These are phyloP conservation scores for Apiospora kogelbergensis DNA, from an alignment of 2,329 filamentous ascomycete species.

Conservation along the genomic window DNA sequence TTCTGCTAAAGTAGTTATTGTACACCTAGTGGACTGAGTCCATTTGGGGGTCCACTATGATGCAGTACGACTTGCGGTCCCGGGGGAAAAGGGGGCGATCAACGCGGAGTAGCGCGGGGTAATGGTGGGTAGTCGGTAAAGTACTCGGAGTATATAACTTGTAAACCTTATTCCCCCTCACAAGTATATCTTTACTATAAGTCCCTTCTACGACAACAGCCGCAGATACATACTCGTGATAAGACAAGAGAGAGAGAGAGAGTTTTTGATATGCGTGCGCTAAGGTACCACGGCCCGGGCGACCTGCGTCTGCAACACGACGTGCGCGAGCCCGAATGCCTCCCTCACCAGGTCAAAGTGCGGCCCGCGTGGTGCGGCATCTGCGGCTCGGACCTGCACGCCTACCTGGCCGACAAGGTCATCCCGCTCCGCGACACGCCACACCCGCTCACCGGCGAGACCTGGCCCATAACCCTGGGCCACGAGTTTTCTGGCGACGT, in stretches of 20 bases:
- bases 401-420: conserved; percentile 30
- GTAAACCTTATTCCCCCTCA: background rate
- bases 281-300: conserved; percentile 22
- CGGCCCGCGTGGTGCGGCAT: conserved; percentile 33
- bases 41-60: background rate
- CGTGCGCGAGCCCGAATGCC: conserved; percentile 21
- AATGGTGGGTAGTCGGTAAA: background rate
- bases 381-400: conserved; percentile 35
- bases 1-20: too few relatives aligned
- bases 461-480: conserved; percentile 59
- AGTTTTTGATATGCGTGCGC: conserved; percentile 17
- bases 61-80: background rate
- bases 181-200: too few relatives aligned
- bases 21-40: background rate
- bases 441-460: conserved; percentile 58
- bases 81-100: background rate
- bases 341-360: conserved; percentile 24
- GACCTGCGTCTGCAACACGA: conserved; percentile 21
- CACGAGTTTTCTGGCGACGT: conserved; percentile 66
- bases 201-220: too few relatives aligned
- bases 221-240: too few relatives aligned
- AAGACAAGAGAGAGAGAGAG: background rate
- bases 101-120: background rate
- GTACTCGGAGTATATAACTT: too few relatives aligned
- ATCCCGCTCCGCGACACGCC: conserved; percentile 35